A percentile compares a stretch with the other conserved stretches of the same genome.
These are phyloP conservation scores for Botrytis byssoidea DNA, from an alignment of 2,329 filamentous ascomycete species.

Conservation along the genomic window DNA sequence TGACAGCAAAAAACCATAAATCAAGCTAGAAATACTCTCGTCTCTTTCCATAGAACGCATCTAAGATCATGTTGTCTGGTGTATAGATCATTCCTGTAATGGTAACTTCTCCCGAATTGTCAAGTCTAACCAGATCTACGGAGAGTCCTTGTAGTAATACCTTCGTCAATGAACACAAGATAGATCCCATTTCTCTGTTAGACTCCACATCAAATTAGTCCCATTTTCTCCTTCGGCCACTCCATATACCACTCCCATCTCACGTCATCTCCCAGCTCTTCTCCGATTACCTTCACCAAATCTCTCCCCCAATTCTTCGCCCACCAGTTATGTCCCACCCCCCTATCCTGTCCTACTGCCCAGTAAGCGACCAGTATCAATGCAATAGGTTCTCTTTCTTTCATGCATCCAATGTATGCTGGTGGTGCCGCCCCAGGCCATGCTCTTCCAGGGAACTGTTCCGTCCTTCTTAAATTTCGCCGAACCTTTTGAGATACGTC, in stretches of 20 bases:
- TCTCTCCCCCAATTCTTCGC: slow-evolving; percentile 11
- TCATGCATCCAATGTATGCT: slow-evolving; percentile 11
- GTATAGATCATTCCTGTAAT: background rate
- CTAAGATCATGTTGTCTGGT: background rate
- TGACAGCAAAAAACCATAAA: background rate
- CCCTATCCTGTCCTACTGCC: slow-evolving; percentile 15
- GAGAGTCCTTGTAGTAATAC: background rate
- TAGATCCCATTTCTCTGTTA: background rate
- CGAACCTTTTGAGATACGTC: background rate
- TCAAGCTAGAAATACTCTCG: background rate
- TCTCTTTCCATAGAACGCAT: background rate
- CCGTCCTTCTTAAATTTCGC: slow-evolving; percentile 7
- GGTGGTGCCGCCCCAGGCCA: slow-evolving; percentile 8
- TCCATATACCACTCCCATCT: slow-evolving; percentile 9
- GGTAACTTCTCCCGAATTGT: background rate
- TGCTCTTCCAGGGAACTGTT: background rate
- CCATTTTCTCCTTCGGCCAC: slow-evolving; percentile 13
- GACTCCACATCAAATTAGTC: background rate
- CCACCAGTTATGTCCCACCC: slow-evolving; percentile 19
- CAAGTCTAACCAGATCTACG: background rate
- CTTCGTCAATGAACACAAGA: background rate
- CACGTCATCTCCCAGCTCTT: background rate
- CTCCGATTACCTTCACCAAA: slow-evolving; percentile 1
- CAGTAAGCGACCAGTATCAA: slow-evolving; percentile 16
- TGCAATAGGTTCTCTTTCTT: slow-evolving; percentile 12